A percentile compares a stretch with the other conserved stretches of the same genome.
phyloP scores from a whole-genome alignment of 495 filamentous ascomycete species.

The Tricharina praecox region DNA sequence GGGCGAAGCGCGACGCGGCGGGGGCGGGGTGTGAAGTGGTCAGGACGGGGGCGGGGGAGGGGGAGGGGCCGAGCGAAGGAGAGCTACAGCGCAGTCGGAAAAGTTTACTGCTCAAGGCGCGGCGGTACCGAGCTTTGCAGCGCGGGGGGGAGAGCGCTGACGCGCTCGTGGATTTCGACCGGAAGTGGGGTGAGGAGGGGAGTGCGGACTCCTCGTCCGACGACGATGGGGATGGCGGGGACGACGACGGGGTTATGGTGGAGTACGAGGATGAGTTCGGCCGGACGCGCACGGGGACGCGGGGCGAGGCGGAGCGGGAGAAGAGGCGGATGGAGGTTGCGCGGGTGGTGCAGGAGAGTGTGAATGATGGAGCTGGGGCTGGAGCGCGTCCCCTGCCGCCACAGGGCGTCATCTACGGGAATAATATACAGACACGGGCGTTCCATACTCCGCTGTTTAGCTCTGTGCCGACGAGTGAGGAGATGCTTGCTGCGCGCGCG shows the following conservation, averaged over 20 bases:
- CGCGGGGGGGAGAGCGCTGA: slow-evolving; percentile 34
- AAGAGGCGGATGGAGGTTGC: slow-evolving; percentile 29
- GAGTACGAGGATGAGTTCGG: slow-evolving; percentile 88
- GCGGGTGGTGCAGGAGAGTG: slow-evolving; percentile 38
- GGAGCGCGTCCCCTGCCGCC: slow-evolving; percentile 45
- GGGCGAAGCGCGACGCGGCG: slow-evolving; percentile 14
- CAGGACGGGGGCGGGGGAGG: background rate
- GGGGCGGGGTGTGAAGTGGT: too few species aligned
- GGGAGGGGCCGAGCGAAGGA: slow-evolving; percentile 3
- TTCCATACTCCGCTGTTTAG: slow-evolving; percentile 40
- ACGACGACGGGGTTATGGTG: slow-evolving; percentile 43
- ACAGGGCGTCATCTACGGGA: slow-evolving; percentile 60
- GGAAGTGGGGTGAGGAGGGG: slow-evolving; percentile 66
- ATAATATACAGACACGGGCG: slow-evolving; percentile 60
- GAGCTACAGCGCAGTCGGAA: slow-evolving; percentile 45
- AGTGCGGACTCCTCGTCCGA: slow-evolving; percentile 21
- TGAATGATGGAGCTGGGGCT: too few species aligned
- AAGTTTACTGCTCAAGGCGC: slow-evolving; percentile 73
- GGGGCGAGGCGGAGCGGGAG: slow-evolving; percentile 41
- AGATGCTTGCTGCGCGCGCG: slow-evolving; percentile 7
- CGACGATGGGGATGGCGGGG: slow-evolving; percentile 28
- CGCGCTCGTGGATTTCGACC: slow-evolving; percentile 73
- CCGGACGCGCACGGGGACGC: slow-evolving; percentile 49
- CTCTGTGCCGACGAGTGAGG: slow-evolving; percentile 4
- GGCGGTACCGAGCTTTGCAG: slow-evolving; percentile 71